Evolutionary conservation across 2,329 filamentous ascomycete species (phyloP), one percentile per base, ranked within the genome.

Genomic region (Kalaharituber pfeilii): DNA sequence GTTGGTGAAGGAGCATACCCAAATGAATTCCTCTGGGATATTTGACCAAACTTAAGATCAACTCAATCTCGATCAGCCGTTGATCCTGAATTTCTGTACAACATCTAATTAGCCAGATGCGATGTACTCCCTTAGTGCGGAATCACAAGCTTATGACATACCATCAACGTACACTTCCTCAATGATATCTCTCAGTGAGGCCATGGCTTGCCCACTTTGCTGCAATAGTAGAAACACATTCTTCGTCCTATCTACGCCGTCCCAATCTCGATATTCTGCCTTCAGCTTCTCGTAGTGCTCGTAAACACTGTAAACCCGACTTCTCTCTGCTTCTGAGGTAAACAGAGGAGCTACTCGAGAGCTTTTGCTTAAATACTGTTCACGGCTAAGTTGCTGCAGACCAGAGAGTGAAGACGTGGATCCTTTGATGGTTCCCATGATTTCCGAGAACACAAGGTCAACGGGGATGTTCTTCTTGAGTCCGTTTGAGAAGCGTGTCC

Each of bases 361-460:
- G 20, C 60, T 60, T 49, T 45, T 59, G 5, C 39, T 28, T 5
- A 64, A 39, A 36, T 66, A 66, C n/a, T 64, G 60, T 1, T 57
- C 49, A 11, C 57, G 56, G 1, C 42, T 27, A 1, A 65, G 49
- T 1, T 60, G 42, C 29, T 20, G 30, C 18, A 65, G 26, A 4
- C 57, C 53, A 4, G 53, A 49, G 4, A 59, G 60, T 5, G 15
- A 5, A 3, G 49, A 55, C 25, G 50, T 44, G 1, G 62, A 65
- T 9, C 64, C 65, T 49, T 66, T 65, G 7, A 66, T 63, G 1
- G 66, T 60, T 25, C 64, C 64, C 59, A 67, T 65, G 5, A 67
- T 67, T 24, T 67, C 65, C 1, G 63, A 59, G 49, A 65, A 66
- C 1, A 62, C 59, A 7, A 65, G 53, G 24, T 62, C 60, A 2